phyloP scores from a whole-genome alignment of 202 grass and related monocot species.

The Brachypodium distachyon region DNA sequence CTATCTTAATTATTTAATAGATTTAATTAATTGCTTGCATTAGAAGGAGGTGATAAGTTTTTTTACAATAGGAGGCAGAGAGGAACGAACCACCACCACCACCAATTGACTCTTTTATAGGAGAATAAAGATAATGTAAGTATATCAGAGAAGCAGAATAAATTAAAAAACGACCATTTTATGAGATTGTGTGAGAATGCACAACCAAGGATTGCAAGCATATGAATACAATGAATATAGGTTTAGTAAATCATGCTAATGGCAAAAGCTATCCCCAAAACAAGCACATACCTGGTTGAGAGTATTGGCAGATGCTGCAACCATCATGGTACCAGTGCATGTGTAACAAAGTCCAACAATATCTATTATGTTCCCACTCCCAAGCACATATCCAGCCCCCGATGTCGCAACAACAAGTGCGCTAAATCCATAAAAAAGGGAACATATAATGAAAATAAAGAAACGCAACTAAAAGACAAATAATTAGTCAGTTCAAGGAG shows the following conservation, averaged over 20 bases:
- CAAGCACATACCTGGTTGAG: conserved; percentile 68
- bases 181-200: neutral
- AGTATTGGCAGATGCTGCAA: conserved; percentile 87
- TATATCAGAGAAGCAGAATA: neutral
- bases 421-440: conserved; percentile 40
- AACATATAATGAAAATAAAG: neutral
- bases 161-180: neutral
- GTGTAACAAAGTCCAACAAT: conserved; percentile 75
- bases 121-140: neutral
- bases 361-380: conserved; percentile 64
- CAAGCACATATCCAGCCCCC: conserved; percentile 86
- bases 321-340: conserved; percentile 97
- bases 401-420: conserved; percentile 92
- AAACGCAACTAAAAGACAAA: neutral
- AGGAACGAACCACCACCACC: too few species aligned
- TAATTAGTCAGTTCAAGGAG: neutral
- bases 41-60: too few species aligned
- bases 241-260: neutral
- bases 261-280: neutral
- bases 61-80: too few species aligned
- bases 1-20: too few species aligned
- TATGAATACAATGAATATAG: neutral
- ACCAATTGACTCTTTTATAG: too few species aligned
- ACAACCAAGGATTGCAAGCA: neutral
- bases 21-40: too few species aligned